These are phyloP conservation scores for Diaporthe amygdali DNA, from an alignment of 2,329 filamentous ascomycete genomes.

Conservation along the genomic window DNA sequence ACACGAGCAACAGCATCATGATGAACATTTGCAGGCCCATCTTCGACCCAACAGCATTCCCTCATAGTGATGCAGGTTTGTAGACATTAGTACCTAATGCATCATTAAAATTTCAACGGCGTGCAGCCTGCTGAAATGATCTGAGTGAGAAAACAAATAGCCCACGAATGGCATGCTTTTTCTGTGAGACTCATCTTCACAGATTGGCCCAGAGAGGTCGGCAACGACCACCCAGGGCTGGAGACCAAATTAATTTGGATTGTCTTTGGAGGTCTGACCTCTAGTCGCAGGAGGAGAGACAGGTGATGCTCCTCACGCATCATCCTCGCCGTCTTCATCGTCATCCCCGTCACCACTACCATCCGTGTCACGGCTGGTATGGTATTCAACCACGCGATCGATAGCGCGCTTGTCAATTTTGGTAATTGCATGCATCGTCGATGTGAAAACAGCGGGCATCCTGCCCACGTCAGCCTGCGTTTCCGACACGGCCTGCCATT, in stretches of 20 bases:
- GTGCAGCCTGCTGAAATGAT: neutral
- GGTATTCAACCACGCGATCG: neutral
- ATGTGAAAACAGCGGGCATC: constrained; percentile 39
- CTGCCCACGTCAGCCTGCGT: constrained; percentile 23
- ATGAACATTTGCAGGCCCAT: neutral
- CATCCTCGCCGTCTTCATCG: neutral
- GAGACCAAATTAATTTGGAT: neutral
- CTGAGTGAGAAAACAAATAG: neutral
- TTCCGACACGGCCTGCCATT: constrained; percentile 37
- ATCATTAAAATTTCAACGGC: neutral
- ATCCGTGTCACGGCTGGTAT: neutral
- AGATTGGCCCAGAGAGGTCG: neutral
- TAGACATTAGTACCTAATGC: neutral
- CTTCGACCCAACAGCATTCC: neutral
- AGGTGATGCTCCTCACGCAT: neutral
- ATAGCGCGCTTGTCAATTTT: neutral
- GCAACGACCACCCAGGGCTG: neutral
- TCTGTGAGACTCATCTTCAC: neutral
- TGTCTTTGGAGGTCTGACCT: neutral
- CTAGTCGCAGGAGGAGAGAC: neutral
- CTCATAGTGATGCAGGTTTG: neutral
- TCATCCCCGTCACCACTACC: too few species aligned
- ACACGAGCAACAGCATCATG: neutral
- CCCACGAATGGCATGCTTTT: too few species aligned
- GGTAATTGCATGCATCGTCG: constrained; percentile 39